Evolutionary conservation across 768 basidiomycete species (phyloP).

Genomic region (Ramaria sp.): DNA sequence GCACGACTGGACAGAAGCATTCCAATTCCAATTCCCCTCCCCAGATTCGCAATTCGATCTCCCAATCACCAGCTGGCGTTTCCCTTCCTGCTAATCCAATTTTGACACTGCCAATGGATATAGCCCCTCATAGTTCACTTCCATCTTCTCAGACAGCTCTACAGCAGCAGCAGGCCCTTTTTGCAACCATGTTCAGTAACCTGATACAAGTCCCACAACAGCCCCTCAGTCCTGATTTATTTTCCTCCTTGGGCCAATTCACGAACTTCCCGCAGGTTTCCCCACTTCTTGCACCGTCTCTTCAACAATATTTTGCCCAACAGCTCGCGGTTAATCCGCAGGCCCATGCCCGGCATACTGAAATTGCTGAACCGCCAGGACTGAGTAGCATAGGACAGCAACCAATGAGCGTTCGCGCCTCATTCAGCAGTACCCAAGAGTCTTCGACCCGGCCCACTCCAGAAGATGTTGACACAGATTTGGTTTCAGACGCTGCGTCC

Average conservation of each 20-base stretch:
- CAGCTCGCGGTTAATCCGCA: not conserved
- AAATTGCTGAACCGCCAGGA: not conserved
- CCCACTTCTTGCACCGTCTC: not conserved
- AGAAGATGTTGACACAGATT: not conserved
- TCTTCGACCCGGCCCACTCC: not conserved
- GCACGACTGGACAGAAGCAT: not conserved
- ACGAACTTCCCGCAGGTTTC: not conserved
- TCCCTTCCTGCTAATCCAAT: not conserved
- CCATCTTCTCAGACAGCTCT: not conserved
- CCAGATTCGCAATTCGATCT: not conserved
- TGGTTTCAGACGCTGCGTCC: not conserved
- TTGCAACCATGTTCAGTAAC: not conserved
- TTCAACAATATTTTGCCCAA: not conserved
- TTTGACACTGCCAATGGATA: not conserved
- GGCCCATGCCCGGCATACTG: not conserved
- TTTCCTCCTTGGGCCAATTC: not conserved
- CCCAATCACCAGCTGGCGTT: not conserved
- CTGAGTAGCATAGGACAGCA: not conserved
- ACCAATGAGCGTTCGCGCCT: not conserved
- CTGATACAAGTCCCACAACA: not conserved
- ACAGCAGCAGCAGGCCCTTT: not conserved
- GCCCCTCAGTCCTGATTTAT: not conserved
- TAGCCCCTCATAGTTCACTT: not conserved
- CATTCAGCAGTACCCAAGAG: not conserved
- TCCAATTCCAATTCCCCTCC: not conserved